Evolutionary conservation across 179 eudicot genomes (phyloP).

Genomic region (Monotropa hypopitys): DNA sequence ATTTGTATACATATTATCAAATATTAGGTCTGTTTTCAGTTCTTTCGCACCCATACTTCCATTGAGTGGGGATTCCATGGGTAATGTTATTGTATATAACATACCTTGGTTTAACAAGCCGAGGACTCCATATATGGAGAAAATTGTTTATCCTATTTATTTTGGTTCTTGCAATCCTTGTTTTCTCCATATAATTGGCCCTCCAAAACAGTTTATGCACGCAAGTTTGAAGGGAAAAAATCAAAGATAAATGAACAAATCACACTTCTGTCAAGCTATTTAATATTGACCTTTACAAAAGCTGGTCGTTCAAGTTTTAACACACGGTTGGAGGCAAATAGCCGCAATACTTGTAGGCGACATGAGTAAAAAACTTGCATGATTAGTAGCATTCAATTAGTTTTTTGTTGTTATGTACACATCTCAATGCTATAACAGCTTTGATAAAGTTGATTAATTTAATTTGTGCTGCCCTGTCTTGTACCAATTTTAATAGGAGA

Average conservation of each 20-base stretch:
- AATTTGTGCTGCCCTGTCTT: neutral
- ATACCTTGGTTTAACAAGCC: neutral
- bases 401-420: neutral
- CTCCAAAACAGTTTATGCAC: neutral
- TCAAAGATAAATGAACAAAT: neutral
- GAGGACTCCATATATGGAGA: neutral
- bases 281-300: neutral
- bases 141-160: neutral
- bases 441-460: neutral
- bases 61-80: too few species aligned
- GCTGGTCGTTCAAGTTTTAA: neutral
- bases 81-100: too few species aligned
- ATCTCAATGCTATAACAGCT: neutral
- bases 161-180: neutral
- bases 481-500: constrained; percentile 43
- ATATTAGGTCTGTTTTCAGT: too few species aligned
- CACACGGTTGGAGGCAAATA: neutral
- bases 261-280: neutral
- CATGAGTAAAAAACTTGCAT: neutral
- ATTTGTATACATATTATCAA: too few species aligned
- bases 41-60: too few species aligned
- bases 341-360: neutral
- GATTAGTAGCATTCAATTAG: neutral
- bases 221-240: neutral
- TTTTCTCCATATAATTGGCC: neutral